These are phyloP conservation scores for Fusarium algeriense DNA, from an alignment of 2,329 filamentous ascomycete species.

Conservation along the genomic window DNA sequence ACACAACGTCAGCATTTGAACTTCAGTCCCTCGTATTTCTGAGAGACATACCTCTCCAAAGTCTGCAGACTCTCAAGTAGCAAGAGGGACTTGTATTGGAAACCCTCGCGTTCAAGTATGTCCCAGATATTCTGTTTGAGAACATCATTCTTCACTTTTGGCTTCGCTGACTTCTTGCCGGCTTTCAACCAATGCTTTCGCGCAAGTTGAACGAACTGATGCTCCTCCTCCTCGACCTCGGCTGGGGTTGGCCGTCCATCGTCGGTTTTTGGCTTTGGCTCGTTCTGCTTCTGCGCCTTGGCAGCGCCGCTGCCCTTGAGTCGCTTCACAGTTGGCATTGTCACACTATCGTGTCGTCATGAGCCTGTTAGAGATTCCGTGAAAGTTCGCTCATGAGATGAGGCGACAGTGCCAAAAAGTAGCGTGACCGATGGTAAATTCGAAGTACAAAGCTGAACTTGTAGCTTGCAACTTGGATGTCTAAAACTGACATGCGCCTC, in stretches of 20 bases:
- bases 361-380: slow-evolving; percentile 17
- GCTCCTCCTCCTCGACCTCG: slow-evolving; percentile 78
- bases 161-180: slow-evolving; percentile 69
- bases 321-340: slow-evolving; percentile 71
- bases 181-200: slow-evolving; percentile 85
- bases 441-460: slow-evolving; percentile 17
- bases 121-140: slow-evolving; percentile 93
- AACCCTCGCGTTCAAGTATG: slow-evolving; percentile 82
- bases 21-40: slow-evolving; percentile 13
- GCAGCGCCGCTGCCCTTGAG: slow-evolving; percentile 65
- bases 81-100: slow-evolving; percentile 81
- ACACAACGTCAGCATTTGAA: slow-evolving; percentile 42
- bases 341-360: slow-evolving; percentile 43
- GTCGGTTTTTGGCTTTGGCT: slow-evolving; percentile 55
- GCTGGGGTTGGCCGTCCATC: slow-evolving; percentile 67
- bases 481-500: slow-evolving; percentile 39
- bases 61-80: slow-evolving; percentile 91
- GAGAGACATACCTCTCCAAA: slow-evolving; percentile 75
- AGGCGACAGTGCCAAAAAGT: slow-evolving; percentile 20
- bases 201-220: slow-evolving; percentile 80
- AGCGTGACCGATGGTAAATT: slow-evolving; percentile 25
- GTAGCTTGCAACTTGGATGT: slow-evolving; percentile 32
- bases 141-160: slow-evolving; percentile 84
- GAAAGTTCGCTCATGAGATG: slow-evolving; percentile 13
- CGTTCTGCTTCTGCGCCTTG: slow-evolving; percentile 50